phyloP scores from a whole-genome alignment of 306 rosid genomes.

The Trifolium pratense region DNA sequence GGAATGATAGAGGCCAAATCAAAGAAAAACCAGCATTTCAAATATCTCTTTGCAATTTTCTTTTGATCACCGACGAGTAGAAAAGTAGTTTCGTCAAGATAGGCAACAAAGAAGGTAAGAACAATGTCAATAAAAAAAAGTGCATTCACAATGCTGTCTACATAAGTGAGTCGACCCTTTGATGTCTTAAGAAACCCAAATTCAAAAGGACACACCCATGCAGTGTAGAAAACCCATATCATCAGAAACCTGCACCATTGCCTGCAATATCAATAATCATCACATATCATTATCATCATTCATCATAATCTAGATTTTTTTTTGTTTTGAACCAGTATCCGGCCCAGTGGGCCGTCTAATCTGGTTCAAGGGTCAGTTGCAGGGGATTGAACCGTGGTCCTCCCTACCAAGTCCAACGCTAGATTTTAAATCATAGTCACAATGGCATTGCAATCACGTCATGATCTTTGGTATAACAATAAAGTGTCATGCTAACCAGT shows the following conservation, averaged over 20 bases:
- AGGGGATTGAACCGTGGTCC: too few species aligned
- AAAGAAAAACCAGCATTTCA: slow-evolving; percentile 62
- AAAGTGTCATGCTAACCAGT: too few species aligned
- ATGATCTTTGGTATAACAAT: background rate
- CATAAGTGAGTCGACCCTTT: slow-evolving; percentile 40
- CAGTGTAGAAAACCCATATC: slow-evolving; percentile 69
- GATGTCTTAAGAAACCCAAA: slow-evolving; percentile 64
- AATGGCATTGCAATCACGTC: background rate
- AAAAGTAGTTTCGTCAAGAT: slow-evolving; percentile 61
- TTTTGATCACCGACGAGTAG: slow-evolving; percentile 56
- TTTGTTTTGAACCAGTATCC: too few species aligned
- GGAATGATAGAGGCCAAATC: slow-evolving; percentile 74
- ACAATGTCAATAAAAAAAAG: slow-evolving; percentile 67
- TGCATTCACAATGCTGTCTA: slow-evolving; percentile 66
- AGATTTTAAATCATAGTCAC: too few species aligned
- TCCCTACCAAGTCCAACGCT: too few species aligned
- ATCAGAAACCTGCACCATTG: slow-evolving; percentile 65
- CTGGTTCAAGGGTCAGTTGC: too few species aligned
- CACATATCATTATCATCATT: background rate
- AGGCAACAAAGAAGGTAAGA: slow-evolving; percentile 80
- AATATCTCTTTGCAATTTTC: slow-evolving; percentile 68
- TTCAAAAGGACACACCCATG: slow-evolving; percentile 82
- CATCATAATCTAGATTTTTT: background rate
- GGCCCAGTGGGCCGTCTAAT: too few species aligned
- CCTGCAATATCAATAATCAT: slow-evolving; percentile 47